Base-by-base conservation (phyloP, 2,329 filamentous ascomycete genomes). In the Ceratocystis destructans region DNA sequence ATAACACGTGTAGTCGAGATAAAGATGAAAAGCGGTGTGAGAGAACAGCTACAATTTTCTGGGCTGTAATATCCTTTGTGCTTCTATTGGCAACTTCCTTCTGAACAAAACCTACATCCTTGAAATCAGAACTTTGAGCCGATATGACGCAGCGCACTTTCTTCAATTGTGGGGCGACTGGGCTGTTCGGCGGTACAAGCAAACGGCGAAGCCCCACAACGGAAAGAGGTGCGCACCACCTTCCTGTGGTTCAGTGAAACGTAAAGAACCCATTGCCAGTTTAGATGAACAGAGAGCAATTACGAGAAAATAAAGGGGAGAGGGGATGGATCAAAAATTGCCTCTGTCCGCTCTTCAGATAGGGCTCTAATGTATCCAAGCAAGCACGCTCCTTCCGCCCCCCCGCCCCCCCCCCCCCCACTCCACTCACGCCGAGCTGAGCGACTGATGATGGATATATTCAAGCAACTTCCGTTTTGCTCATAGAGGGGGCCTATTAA, bases 51-150 rank as follows among this genome's bases (percentile, higher is more conserved):
- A 37, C 8, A 37, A 37, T 10, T 37, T 37, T 37, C 33, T 37
- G 33, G 2, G 33, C 33, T 10, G 33, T 37, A 37, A 12, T 37
- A 37, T 37, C 33, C 33, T 37, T 10, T 37, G 33, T 17, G 25
- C 5, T 59, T 33, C 33, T 31, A 33, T 33, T 12, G 33, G 53
- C 25, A 31, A 7, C 53, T 33, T 5, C 25, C 7, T 53, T 59
- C n/a, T 59, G n/a, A 33, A 12, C 25, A n/a, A 25, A 59, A 20
- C 12, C 53, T 31, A 37, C 53, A 17, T 10, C 25, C 17, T 31
- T 33, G 28, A 25, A 31, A 69, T 33, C 62, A 66, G 50, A 66
- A 61, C 12, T 57, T 28, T 31, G 7, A 31, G 33, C 28, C 28
- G 53, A 59, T 31, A 17, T 59, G 53, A 59, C 53, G 53, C 53